Base-by-base conservation (phyloP, 2,329 filamentous ascomycete species). In the Basipetospora chlamydospora region DNA sequence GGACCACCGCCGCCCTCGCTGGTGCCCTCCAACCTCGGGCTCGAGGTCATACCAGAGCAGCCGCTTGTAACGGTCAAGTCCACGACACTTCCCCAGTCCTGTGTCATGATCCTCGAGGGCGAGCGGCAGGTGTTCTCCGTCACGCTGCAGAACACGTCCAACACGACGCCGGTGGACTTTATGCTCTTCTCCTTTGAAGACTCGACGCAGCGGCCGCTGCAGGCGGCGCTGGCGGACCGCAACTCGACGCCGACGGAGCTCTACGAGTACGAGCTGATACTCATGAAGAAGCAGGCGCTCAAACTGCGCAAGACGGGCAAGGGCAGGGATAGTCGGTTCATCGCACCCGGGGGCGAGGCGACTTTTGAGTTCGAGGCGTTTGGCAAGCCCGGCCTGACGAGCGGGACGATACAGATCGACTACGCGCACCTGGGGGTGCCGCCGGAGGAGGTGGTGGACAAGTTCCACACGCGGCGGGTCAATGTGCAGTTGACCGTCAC, bases 101-200 rank as follows among this genome's bases (percentile, higher is more conserved):
- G 85, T 8, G 63, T 94, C 25, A 95, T 94, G 86, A 70, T 98
- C 9, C 65, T 98, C 5, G 88, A 96, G 58, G 90, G 90, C 29
- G 88, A 98, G 56, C 72, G 70, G 16, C 78, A 77, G 46, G 63
- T 64, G 1, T 92, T 96, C 50, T 78, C 73, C 0, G 68, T 95
- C 12, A 87, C 80, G 0, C 60, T 96, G 11, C 72, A 80, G 45
- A 98, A 98, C 45, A 63, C 74, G 7, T 90, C 85, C 1, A 46
- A 52, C 6, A 61, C 66, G 1, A 86, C 80, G 2, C 66, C 83
- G 2, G 83, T 84, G 1, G 84, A 94, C 50, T 78, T 96, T 38
- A 61, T 95, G 25, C 67, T 90, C 18, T 85, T 95, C 41, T 87
- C 84, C 0, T 93, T 93, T 52, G 78, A 86, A 46, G 86, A 95